phyloP scores from a whole-genome alignment of 31 red algal species.

The Bonnemaisonia californica region DNA sequence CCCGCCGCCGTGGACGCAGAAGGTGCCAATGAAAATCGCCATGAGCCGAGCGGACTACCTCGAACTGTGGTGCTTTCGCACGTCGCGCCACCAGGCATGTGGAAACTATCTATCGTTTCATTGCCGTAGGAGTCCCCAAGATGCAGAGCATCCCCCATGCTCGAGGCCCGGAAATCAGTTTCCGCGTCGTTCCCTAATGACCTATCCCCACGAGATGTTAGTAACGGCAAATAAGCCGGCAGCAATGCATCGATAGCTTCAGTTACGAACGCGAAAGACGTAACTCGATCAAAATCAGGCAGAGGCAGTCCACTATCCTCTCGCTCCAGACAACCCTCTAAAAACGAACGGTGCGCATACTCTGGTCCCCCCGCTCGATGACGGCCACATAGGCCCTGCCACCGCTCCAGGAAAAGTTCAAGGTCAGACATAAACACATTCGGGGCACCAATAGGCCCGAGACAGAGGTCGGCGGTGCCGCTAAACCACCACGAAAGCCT shows the following conservation, averaged over 20 bases:
- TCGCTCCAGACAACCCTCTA: constrained; percentile 23
- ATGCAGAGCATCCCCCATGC: neutral
- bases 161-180: neutral
- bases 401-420: constrained; percentile 37
- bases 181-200: neutral
- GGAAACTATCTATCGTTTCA: constrained; percentile 47
- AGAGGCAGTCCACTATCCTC: neutral
- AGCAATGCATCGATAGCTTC: constrained; percentile 59
- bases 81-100: constrained; percentile 47
- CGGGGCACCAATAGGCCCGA: constrained; percentile 8
- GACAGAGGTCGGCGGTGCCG: constrained; percentile 51
- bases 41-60: constrained; percentile 57
- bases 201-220: neutral
- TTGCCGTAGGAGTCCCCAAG: neutral
- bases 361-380: constrained; percentile 19
- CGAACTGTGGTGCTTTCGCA: constrained; percentile 62
- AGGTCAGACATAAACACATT: constrained; percentile 1
- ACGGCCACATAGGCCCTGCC: constrained; percentile 25
- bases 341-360: neutral
- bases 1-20: constrained; percentile 55
- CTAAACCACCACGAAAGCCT: constrained; percentile 65
- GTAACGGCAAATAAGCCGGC: constrained; percentile 66
- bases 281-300: constrained; percentile 16
- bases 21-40: constrained; percentile 64
- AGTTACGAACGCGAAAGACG: constrained; percentile 42